These are phyloP conservation scores for Aspergillus heteromorphus DNA, from an alignment of 495 filamentous ascomycete species.

Conservation along the genomic window DNA sequence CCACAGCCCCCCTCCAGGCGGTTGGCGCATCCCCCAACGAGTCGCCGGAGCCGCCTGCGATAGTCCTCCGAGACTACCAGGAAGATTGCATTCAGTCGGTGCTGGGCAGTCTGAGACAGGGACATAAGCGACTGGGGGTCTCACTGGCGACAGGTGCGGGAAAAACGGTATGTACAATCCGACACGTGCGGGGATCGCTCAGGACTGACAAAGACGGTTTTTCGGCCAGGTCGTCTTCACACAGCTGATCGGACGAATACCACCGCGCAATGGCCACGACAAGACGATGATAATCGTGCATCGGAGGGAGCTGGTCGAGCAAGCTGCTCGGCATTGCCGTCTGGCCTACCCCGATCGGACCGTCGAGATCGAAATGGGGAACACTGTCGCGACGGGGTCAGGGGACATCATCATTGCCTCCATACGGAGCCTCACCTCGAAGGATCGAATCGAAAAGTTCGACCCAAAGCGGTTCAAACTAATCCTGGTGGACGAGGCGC, in stretches of 20 bases:
- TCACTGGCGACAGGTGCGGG: slow-evolving; percentile 89
- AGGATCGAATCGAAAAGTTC: slow-evolving; percentile 72
- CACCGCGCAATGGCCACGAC: slow-evolving; percentile 52
- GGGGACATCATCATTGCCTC: slow-evolving; percentile 97
- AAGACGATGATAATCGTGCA: slow-evolving; percentile 92
- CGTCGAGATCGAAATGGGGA: slow-evolving; percentile 89
- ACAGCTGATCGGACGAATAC: slow-evolving; percentile 78
- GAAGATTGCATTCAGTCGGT: slow-evolving; percentile 90
- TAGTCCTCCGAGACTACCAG: slow-evolving; percentile 70
- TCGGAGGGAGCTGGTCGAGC: slow-evolving; percentile 89
- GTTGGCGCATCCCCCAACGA: background rate
- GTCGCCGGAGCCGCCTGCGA: slow-evolving; percentile 18
- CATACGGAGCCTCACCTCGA: slow-evolving; percentile 69
- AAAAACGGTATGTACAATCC: slow-evolving; percentile 69
- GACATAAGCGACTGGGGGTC: slow-evolving; percentile 77
- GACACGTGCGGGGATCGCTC: background rate
- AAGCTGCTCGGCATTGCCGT: slow-evolving; percentile 79
- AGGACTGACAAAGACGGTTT: too few relatives aligned
- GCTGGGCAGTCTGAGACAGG: slow-evolving; percentile 60
- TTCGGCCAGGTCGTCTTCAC: slow-evolving; percentile 72
- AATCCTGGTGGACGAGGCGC: slow-evolving; percentile 93
- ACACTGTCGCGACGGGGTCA: slow-evolving; percentile 59
- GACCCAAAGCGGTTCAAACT: slow-evolving; percentile 80
- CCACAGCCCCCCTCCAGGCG: background rate
- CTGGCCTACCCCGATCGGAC: slow-evolving; percentile 70